phyloP scores from a whole-genome alignment of 1,284 basidiomycete genomes.

The Schizophyllum commune region DNA sequence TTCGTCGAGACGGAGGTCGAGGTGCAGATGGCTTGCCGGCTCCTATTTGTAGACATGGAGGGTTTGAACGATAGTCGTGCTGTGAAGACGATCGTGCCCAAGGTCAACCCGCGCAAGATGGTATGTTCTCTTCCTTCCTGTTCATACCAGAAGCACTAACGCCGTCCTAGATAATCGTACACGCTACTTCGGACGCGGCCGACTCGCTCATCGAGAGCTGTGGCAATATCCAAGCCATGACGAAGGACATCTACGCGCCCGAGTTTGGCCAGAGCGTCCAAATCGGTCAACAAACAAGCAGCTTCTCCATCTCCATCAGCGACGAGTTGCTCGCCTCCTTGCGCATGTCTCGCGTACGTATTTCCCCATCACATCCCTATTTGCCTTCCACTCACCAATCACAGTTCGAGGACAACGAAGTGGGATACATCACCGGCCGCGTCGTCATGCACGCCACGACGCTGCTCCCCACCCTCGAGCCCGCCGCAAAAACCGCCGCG shows the following conservation, averaged over 20 bases:
- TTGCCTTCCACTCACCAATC: neutral
- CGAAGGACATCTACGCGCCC: constrained; percentile 86
- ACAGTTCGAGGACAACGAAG: constrained; percentile 96
- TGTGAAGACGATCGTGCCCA: constrained; percentile 93
- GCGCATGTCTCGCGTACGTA: constrained; percentile 80
- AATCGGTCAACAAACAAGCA: constrained; percentile 94
- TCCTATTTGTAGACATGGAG: constrained; percentile 92
- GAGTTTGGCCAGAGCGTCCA: constrained; percentile 65
- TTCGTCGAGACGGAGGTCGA: constrained; percentile 72
- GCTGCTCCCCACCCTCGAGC: constrained; percentile 63
- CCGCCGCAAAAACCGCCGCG: constrained; percentile 21
- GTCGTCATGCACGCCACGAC: constrained; percentile 79
- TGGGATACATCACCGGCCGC: constrained; percentile 84
- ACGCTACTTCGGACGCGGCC: constrained; percentile 63
- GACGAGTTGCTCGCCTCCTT: constrained; percentile 78
- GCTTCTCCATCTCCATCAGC: constrained; percentile 89
- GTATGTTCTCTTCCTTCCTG: constrained; percentile 31
- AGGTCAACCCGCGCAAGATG: constrained; percentile 94
- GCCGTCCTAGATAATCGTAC: constrained; percentile 70
- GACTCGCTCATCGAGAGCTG: constrained; percentile 74
- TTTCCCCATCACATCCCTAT: constrained; percentile 1
- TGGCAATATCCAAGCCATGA: constrained; percentile 76
- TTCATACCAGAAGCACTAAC: constrained; percentile 2
- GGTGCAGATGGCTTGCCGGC: constrained; percentile 75
- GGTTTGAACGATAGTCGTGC: constrained; percentile 95